Percentiles rank a stretch among this genome's conserved stretches.
phyloP scores from a whole-genome alignment of 805 yeast species.

The Kluyveromyces lactis region DNA sequence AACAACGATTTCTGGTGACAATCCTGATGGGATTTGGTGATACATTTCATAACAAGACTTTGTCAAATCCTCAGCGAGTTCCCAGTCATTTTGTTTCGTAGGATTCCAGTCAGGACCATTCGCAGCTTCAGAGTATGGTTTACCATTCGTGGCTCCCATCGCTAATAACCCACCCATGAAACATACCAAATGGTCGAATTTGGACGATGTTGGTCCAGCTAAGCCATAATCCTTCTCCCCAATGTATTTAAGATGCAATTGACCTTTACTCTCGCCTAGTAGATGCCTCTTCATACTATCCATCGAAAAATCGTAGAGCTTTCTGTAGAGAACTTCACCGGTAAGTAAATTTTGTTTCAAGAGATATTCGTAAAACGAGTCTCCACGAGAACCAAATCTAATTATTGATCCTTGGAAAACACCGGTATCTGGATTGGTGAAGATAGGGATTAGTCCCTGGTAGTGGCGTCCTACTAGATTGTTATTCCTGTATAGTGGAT shows the following conservation, averaged over 20 bases:
- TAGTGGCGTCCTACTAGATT: constrained; percentile 15
- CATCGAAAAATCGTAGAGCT: constrained; percentile 70
- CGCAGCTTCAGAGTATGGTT: constrained; percentile 45
- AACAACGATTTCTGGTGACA: constrained; percentile 82
- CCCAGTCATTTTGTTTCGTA: constrained; percentile 52
- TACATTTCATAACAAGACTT: constrained; percentile 82
- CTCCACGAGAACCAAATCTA: constrained; percentile 86
- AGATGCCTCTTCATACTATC: constrained; percentile 68
- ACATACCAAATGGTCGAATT: constrained; percentile 92
- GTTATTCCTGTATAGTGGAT: constrained; percentile 55
- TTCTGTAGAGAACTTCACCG: constrained; percentile 49
- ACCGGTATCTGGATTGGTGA: constrained; percentile 67
- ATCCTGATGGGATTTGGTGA: constrained; percentile 62
- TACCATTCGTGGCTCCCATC: constrained; percentile 80
- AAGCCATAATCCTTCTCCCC: constrained; percentile 74
- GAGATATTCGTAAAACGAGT: constrained; percentile 84
- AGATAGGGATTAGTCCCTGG: constrained; percentile 81
- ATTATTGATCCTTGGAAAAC: constrained; percentile 55
- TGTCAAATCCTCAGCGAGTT: constrained; percentile 65
- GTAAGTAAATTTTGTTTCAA: constrained; percentile 83
- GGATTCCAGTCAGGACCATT: constrained; percentile 48
- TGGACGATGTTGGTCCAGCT: constrained; percentile 48
- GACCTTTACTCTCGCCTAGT: constrained; percentile 52
- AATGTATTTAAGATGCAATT: constrained; percentile 47
- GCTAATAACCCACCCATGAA: constrained; percentile 86